These are phyloP conservation scores for Debaryomyces sp. DNA, from an alignment of 1,139 yeast species.

Conservation along the genomic window DNA sequence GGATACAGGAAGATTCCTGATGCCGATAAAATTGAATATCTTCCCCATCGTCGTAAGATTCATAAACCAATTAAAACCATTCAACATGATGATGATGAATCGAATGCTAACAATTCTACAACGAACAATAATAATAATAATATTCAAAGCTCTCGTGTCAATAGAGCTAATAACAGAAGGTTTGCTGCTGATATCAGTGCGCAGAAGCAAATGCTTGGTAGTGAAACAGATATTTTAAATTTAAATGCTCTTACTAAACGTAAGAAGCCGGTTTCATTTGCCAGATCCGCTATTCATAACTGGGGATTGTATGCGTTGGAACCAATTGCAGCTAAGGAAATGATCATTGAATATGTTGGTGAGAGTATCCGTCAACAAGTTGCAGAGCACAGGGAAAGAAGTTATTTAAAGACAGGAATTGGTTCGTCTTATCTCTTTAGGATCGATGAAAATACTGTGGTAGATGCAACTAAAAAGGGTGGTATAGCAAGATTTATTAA, in stretches of 20 bases:
- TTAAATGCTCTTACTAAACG: constrained; percentile 81
- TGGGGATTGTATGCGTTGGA: constrained; percentile 98
- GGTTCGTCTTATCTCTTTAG: constrained; percentile 93
- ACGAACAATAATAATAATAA: constrained; percentile 14
- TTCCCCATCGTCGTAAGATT: constrained; percentile 71
- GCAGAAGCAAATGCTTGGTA: constrained; percentile 73
- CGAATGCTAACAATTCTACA: constrained; percentile 22
- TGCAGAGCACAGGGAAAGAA: constrained; percentile 88
- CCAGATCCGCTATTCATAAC: constrained; percentile 94
- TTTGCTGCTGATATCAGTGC: constrained; percentile 90
- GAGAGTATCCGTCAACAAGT: constrained; percentile 93
- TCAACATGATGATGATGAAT: constrained; percentile 58
- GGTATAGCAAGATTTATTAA: constrained; percentile 96
- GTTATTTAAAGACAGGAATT: constrained; percentile 86
- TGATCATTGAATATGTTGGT: constrained; percentile 99
- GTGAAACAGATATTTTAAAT: constrained; percentile 79
- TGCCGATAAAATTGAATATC: constrained; percentile 68
- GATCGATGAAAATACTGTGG: constrained; percentile 91
- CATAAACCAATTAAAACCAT: constrained; percentile 59
- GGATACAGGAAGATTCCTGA: constrained; percentile 80
- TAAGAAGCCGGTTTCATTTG: constrained; percentile 92
- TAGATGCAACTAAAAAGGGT: constrained; percentile 97
- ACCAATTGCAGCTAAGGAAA: constrained; percentile 91
- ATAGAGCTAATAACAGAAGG: constrained; percentile 86
- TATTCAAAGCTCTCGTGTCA: constrained; percentile 75